A percentile compares a stretch with the other conserved stretches of the same genome.
phyloP scores from a whole-genome alignment of 2,329 filamentous ascomycete species.

The Fusarium ambrosium region DNA sequence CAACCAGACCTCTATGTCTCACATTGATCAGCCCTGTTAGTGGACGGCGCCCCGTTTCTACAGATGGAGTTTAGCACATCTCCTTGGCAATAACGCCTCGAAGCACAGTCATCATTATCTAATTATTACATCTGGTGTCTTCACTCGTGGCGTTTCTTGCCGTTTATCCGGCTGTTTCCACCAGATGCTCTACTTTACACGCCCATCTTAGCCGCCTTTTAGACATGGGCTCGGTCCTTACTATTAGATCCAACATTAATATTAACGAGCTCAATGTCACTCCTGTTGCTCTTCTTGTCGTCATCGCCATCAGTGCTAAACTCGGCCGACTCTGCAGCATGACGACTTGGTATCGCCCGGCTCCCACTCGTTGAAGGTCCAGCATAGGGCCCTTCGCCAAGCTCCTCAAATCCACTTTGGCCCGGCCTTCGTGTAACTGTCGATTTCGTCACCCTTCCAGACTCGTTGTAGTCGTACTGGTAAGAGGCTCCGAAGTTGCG shows the following conservation, averaged over 20 bases:
- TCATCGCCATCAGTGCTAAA: constrained; percentile 10
- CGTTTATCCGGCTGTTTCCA: background rate
- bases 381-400: constrained; percentile 28
- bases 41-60: background rate
- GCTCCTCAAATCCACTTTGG: constrained; percentile 31
- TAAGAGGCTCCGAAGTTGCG: constrained; percentile 4
- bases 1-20: background rate
- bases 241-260: background rate
- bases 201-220: background rate
- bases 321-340: constrained; percentile 10
- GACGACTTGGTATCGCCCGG: background rate
- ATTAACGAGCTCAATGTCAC: constrained; percentile 13
- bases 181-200: background rate
- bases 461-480: constrained; percentile 25
- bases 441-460: constrained; percentile 8
- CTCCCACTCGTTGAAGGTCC: background rate
- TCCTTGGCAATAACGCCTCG: background rate
- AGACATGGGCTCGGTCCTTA: background rate
- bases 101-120: background rate
- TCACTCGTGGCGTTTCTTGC: background rate
- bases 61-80: background rate
- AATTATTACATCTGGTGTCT: background rate
- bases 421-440: background rate
- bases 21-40: background rate
- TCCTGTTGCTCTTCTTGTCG: constrained; percentile 28